These are phyloP conservation scores for Ustilaginoidea virens DNA, from an alignment of 2,329 filamentous ascomycete genomes.

Conservation along the genomic window DNA sequence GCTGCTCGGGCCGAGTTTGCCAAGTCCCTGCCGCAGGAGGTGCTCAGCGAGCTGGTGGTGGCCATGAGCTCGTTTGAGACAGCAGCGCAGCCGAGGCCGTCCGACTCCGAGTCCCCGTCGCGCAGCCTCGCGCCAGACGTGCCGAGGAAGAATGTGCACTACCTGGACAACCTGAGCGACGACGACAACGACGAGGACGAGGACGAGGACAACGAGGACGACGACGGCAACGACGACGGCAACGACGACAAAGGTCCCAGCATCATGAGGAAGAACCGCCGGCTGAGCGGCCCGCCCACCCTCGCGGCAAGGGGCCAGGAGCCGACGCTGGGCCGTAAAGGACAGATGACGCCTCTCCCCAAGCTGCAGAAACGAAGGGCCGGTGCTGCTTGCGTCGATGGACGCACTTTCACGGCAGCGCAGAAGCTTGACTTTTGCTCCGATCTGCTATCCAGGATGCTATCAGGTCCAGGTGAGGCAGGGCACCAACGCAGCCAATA, in stretches of 20 bases:
- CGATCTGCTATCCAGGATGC: constrained; percentile 42
- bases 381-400: constrained; percentile 16
- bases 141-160: constrained; percentile 31
- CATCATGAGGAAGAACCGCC: constrained; percentile 24
- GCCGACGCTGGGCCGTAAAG: constrained; percentile 13
- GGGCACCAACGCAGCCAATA: constrained; percentile 3
- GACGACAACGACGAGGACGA: not conserved
- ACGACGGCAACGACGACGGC: constrained; percentile 17
- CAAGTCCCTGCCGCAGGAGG: constrained; percentile 44
- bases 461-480: constrained; percentile 45
- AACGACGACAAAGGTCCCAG: constrained; percentile 20
- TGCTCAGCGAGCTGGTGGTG: constrained; percentile 46
- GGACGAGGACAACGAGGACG: not conserved
- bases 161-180: constrained; percentile 14
- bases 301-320: constrained; percentile 8
- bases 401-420: constrained; percentile 17
- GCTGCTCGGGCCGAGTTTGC: constrained; percentile 41
- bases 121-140: constrained; percentile 7
- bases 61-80: constrained; percentile 41
- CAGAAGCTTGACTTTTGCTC: constrained; percentile 42
- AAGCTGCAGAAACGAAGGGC: constrained; percentile 22
- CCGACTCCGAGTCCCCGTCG: constrained; percentile 9
- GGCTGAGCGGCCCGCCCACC: constrained; percentile 14
- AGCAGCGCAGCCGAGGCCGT: constrained; percentile 10
- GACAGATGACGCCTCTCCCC: constrained; percentile 13